Evolutionary conservation across 176 grass and related monocot species (phyloP).

Genomic region (Zoysia japonica): DNA sequence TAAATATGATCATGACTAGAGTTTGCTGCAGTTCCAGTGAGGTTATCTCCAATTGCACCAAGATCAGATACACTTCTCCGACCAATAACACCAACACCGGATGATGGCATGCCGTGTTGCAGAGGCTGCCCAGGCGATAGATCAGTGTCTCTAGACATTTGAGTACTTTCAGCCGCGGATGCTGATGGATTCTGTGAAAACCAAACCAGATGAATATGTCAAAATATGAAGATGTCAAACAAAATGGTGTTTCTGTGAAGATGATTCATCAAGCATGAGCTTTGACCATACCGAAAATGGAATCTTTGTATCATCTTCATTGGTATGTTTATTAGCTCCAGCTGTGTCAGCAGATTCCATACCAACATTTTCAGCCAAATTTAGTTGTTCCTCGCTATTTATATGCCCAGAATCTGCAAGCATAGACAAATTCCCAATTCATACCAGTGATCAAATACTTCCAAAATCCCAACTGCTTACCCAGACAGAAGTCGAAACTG

Average conservation of each 20-base stretch:
- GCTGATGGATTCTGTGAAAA: constrained; percentile 53
- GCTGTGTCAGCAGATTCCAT: constrained; percentile 51
- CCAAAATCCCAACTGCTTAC: constrained; percentile 29
- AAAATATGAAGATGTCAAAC: background rate
- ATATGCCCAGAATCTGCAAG: constrained; percentile 57
- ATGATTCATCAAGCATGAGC: background rate
- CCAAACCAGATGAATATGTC: constrained; percentile 19
- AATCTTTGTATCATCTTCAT: constrained; percentile 75
- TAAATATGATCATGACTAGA: constrained; percentile 76
- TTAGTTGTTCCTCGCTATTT: constrained; percentile 69
- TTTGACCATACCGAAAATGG: constrained; percentile 53
- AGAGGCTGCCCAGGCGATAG: constrained; percentile 74
- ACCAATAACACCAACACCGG: constrained; percentile 83
- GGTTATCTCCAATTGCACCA: constrained; percentile 82
- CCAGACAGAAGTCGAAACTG: constrained; percentile 32
- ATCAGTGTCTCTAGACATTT: constrained; percentile 75
- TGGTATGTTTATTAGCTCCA: constrained; percentile 62
- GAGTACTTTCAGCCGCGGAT: constrained; percentile 60
- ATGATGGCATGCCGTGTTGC: constrained; percentile 69
- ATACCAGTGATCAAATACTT: constrained; percentile 12
- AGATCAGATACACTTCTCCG: constrained; percentile 89
- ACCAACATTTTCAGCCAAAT: constrained; percentile 61
- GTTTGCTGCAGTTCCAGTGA: constrained; percentile 51
- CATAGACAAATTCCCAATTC: constrained; percentile 38
- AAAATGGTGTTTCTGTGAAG: background rate